Evolutionary conservation across 2,329 filamentous ascomycete species (phyloP).

Genomic region (Ophiostoma sp.): DNA sequence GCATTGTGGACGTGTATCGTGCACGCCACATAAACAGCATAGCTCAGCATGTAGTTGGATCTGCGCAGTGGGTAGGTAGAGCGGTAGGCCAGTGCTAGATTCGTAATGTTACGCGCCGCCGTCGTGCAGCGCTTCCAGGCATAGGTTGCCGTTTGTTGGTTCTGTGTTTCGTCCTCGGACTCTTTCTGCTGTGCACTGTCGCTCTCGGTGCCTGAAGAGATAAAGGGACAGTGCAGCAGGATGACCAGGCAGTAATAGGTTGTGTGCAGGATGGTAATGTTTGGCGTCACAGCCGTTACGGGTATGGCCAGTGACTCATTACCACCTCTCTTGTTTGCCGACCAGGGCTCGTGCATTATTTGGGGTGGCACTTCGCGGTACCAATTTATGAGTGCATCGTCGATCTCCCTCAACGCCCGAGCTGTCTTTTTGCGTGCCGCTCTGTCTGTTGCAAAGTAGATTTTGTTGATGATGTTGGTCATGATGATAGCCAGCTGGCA

Average conservation of each 20-base stretch:
- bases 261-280: slow-evolving; percentile 23
- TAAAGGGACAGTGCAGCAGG: slow-evolving; percentile 42
- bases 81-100: slow-evolving; percentile 33
- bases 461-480: slow-evolving; percentile 25
- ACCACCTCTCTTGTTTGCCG: slow-evolving; percentile 3
- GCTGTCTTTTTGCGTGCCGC: slow-evolving; percentile 16
- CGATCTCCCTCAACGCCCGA: slow-evolving; percentile 8
- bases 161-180: background rate
- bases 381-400: slow-evolving; percentile 21
- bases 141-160: slow-evolving; percentile 15
- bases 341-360: slow-evolving; percentile 19
- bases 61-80: slow-evolving; percentile 33
- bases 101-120: slow-evolving; percentile 37
- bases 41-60: slow-evolving; percentile 37
- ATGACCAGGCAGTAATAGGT: slow-evolving; percentile 42
- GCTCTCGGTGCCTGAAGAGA: slow-evolving; percentile 11
- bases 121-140: slow-evolving; percentile 34
- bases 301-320: background rate
- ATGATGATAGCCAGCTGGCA: slow-evolving; percentile 25
- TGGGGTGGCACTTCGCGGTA: slow-evolving; percentile 20
- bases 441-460: slow-evolving; percentile 19
- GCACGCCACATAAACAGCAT: slow-evolving; percentile 38
- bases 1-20: slow-evolving; percentile 40
- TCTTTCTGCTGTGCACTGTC: background rate
- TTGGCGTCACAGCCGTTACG: slow-evolving; percentile 18